phyloP scores from a whole-genome alignment of 1,284 basidiomycete genomes.

The Tylopilus orsonianus region DNA sequence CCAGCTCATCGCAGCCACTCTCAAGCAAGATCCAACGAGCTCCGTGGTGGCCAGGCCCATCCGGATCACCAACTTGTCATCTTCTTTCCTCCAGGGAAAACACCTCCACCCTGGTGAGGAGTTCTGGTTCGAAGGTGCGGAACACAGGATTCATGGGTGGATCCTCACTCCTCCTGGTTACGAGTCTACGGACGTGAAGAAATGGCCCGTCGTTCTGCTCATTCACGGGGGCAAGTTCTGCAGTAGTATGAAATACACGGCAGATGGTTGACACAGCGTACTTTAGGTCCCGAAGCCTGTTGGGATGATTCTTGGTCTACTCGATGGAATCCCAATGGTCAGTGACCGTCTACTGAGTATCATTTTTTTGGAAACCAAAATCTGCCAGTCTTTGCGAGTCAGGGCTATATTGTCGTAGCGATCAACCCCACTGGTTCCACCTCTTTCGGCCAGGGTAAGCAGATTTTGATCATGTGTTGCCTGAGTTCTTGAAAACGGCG shows the following conservation, averaged over 20 bases:
- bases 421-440: constrained; percentile 91
- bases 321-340: constrained; percentile 85
- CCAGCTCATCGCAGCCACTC: constrained; percentile 39
- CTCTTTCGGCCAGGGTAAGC: constrained; percentile 78
- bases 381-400: constrained; percentile 66
- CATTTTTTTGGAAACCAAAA: background rate
- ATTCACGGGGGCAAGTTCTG: constrained; percentile 66
- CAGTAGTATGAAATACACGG: background rate
- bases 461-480: background rate
- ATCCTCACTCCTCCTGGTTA: constrained; percentile 76
- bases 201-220: constrained; percentile 71
- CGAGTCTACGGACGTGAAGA: constrained; percentile 62
- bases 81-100: constrained; percentile 55
- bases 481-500: constrained; percentile 3
- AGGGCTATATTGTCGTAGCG: constrained; percentile 82
- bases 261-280: constrained; percentile 1
- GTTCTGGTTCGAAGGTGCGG: constrained; percentile 84
- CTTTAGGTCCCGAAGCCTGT: constrained; percentile 68
- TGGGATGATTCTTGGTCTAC: constrained; percentile 86
- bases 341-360: constrained; percentile 9
- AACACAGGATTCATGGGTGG: constrained; percentile 80
- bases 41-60: constrained; percentile 39
- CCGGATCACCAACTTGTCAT: constrained; percentile 64
- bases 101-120: constrained; percentile 64
- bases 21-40: constrained; percentile 32